Conservation (phyloP, 139 green algal genomes). For the Tetraselmis striata region DNA sequence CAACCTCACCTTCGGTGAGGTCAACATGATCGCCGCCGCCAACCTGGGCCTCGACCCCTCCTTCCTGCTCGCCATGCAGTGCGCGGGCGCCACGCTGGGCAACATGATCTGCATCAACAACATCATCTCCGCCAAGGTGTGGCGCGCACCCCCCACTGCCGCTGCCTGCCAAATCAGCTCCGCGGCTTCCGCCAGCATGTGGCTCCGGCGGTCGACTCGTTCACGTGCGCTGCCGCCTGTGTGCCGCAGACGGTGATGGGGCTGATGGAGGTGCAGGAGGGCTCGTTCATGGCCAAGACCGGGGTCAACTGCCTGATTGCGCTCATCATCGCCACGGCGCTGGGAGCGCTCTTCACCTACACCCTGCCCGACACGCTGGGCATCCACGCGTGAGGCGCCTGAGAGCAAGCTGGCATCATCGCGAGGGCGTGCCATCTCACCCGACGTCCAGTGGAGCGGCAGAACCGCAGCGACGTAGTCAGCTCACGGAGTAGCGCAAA, state of each 20-base stretch:
- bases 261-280: not conserved
- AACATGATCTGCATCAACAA: constrained; percentile 48
- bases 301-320: not conserved
- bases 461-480: too few species aligned
- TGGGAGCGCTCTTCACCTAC: not conserved
- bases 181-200: too few species aligned
- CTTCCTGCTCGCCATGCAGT: constrained; percentile 32
- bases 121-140: constrained; percentile 24
- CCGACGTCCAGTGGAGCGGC: too few species aligned
- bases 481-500: too few species aligned
- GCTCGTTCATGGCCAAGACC: not conserved
- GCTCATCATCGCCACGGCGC: not conserved
- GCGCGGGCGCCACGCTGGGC: constrained; percentile 21
- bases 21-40: constrained; percentile 27
- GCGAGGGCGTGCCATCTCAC: too few species aligned
- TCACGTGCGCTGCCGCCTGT: not conserved
- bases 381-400: too few species aligned
- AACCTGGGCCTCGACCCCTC: constrained; percentile 22
- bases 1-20: constrained; percentile 39
- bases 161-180: too few species aligned
- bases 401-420: too few species aligned
- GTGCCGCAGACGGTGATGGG: not conserved
- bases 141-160: too few species aligned
- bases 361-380: not conserved
- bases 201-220: too few species aligned